Conservation (phyloP, 306 rosid species). For the Acacia acuminata region DNA sequence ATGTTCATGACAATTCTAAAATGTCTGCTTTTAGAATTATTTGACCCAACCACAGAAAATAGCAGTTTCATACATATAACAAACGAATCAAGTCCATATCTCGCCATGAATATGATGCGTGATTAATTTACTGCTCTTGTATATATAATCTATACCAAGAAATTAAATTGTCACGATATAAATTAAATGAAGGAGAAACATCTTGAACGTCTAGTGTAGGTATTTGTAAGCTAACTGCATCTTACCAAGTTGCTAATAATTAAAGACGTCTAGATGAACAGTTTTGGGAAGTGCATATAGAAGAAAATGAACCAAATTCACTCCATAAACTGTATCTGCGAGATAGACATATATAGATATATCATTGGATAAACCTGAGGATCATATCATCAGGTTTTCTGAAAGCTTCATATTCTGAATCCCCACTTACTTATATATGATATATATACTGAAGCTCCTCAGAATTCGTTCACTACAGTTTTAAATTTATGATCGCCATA, state of each 20-base stretch:
- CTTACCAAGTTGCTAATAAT: conserved; percentile 22
- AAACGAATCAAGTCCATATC: neutral
- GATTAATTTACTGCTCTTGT: neutral
- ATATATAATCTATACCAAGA: neutral
- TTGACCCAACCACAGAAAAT: conserved; percentile 41
- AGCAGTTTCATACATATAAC: neutral
- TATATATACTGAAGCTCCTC: neutral
- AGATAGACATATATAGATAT: conserved; percentile 19
- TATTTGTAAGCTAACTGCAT: conserved; percentile 22
- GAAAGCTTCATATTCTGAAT: neutral
- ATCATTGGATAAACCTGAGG: conserved; percentile 18
- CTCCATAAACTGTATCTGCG: conserved; percentile 14
- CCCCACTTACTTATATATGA: neutral
- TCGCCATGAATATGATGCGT: neutral
- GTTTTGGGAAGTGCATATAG: conserved; percentile 4
- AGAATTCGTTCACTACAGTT: neutral
- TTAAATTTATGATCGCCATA: neutral
- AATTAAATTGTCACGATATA: neutral
- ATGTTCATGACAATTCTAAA: neutral
- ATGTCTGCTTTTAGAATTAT: conserved; percentile 23
- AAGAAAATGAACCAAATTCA: conserved; percentile 32
- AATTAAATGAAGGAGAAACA: neutral
- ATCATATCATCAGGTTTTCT: neutral
- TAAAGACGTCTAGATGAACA: conserved; percentile 21
- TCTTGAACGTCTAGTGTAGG: conserved; percentile 2